Base-by-base conservation (phyloP, 495 filamentous ascomycete genomes). In the Jackrogersella minutella region DNA sequence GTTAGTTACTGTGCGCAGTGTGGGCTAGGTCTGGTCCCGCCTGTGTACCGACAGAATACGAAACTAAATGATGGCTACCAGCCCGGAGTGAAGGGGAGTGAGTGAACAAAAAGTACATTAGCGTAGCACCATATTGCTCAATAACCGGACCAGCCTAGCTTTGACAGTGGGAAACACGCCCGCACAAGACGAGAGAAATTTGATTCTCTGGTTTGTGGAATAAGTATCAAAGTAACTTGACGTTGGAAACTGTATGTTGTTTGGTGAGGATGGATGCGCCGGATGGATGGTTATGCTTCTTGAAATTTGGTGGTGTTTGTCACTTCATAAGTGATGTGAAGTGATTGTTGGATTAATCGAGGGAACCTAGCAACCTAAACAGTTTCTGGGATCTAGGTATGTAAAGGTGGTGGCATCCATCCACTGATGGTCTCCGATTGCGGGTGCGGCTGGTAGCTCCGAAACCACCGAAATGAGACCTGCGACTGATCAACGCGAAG, bases 401-500 rank as follows among this genome's bases (percentile, higher is more conserved):
- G 28, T 11, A 55, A 46, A 49, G 58, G 47, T 14, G 53, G 57
- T 59, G 54, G 59, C 56, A 51, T 30, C 64, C 26, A 30, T 36
- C 64, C n/a, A n/a, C n/a, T n/a, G n/a, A n/a, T n/a, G 62, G 53
- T 70, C 50, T 71, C 60, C 57, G 59, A 73, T 73, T 65, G 67
- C 63, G 56, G 63, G 51, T 36, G 63, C 66, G 72, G 56, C 59
- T 72, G 52, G 57, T 68, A 62, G 49, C 69, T 62, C 70, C 72
- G 72, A 73, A 74, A 73, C 70, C 64, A 68, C 72, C 72, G 72
- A 74, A 70, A 74, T 74, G 70, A 74, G 70, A 73, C 66, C 57
- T 70, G 47, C 54, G 54, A 68, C 60, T 58, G 61, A 68, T 62
- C 62, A 63, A 69, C 70, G 37, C 47, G 61, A 64, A 64, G 52